These are phyloP conservation scores for Chenopodium berlandieri DNA, from an alignment of 148 eudicot species.

Conservation along the genomic window DNA sequence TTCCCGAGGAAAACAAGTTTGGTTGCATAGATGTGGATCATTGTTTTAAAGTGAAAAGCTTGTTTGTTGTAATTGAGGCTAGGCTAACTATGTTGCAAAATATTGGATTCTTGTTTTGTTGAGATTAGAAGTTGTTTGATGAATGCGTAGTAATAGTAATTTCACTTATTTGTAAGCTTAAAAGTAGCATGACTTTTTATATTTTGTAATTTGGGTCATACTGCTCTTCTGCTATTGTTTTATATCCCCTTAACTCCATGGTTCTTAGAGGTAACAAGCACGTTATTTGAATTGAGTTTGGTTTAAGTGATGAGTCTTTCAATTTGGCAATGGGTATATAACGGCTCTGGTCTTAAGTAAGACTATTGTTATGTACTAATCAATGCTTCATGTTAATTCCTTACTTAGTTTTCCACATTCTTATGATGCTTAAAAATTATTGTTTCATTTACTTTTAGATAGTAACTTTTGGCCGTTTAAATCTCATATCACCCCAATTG, in stretches of 20 bases:
- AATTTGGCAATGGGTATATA: too few relatives aligned
- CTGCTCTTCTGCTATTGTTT: too few relatives aligned
- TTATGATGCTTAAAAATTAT: too few relatives aligned
- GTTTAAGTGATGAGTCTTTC: neutral
- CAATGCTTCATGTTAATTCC: neutral
- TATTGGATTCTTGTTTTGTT: neutral
- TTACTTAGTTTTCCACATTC: too few relatives aligned
- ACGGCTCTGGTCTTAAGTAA: neutral
- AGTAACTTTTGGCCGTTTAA: too few relatives aligned
- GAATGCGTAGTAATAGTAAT: neutral
- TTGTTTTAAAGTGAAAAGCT: too few relatives aligned
- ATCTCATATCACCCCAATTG: too few relatives aligned
- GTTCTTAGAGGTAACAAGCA: too few relatives aligned
- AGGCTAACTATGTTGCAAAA: neutral
- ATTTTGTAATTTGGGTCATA: neutral
- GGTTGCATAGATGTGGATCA: neutral
- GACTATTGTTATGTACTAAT: too few relatives aligned
- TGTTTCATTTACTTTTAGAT: too few relatives aligned
- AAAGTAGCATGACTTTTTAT: neutral
- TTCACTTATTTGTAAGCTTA: neutral
- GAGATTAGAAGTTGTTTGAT: neutral
- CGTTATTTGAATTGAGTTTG: too few relatives aligned
- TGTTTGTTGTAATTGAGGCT: neutral
- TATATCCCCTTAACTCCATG: too few relatives aligned
- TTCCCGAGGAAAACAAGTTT: neutral